Evolutionary conservation across 352 stramenopile genomes (phyloP), one percentile per base, ranked within the genome.

Genomic region (Phytophthora fragariae): DNA sequence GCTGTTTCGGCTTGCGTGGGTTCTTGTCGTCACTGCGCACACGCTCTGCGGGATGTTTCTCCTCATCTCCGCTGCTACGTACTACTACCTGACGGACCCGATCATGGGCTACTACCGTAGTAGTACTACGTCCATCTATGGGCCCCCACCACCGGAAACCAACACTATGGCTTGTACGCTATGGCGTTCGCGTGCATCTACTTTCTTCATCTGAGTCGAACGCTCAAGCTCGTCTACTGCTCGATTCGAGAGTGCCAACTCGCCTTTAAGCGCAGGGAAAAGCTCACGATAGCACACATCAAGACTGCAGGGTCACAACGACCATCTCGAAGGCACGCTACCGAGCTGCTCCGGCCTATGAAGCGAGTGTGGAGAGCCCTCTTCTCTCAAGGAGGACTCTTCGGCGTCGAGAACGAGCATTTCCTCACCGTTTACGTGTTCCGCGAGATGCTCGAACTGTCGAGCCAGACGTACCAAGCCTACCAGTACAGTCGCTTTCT

Each of bases 401-500:
- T 52, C 7, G 35, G 56, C 15, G 58, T 74, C 39, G 62, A 72
- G 12, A 52, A 59, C 0, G 27, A 46, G 10, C 39, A 75, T 29
- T 70, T 79, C 14, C 47, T 73, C 11, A 57, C 27, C 11, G 50
- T 77, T 12, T 62, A 65, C n/a, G 29, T 73, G 1, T 2, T 59
- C 0, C 60, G 65, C 1, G 71, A 77, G 52, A 10, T 74, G 5
- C 9, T 66, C 2, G 71, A 74, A 15, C 35, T 67, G 1, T 41
- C 41, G 1, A 64, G 53, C 24, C 71, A 74, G 24, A 59, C 55
- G 3, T 33, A 71, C 24, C 70, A 73, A 29, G 65, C 65, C 1
- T 73, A 73, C 19, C 35, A 47, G 9, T 70, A 57, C 39, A 77
- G 70, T 21, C 44, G 35, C 14, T 59, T 67, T 17, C 44, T 77